These are phyloP conservation scores for Hortiboletus flavorubellus DNA, from an alignment of 768 basidiomycete genomes.

Conservation along the genomic window DNA sequence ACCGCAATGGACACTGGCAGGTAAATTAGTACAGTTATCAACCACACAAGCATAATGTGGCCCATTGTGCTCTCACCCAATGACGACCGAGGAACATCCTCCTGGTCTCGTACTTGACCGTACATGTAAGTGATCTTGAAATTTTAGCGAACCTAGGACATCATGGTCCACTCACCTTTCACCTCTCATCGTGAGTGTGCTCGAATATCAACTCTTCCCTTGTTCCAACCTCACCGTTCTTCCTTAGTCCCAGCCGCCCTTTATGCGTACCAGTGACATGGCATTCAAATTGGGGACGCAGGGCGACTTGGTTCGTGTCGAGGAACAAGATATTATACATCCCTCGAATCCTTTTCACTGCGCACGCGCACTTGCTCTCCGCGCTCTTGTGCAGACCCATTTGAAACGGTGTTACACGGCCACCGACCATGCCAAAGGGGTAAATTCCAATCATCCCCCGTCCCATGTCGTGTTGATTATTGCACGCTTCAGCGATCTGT, in stretches of 20 bases:
- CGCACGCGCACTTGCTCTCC: constrained; percentile 1
- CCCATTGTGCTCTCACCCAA: neutral
- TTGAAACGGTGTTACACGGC: neutral
- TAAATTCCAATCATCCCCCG: neutral
- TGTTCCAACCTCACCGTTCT: neutral
- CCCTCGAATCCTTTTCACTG: neutral
- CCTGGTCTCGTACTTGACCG: neutral
- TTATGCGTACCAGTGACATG: neutral
- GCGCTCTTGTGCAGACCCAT: neutral
- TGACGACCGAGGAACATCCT: constrained; percentile 1
- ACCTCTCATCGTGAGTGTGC: neutral
- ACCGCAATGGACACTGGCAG: neutral
- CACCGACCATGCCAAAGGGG: constrained; percentile 3
- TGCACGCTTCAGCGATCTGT: neutral
- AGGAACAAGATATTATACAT: neutral
- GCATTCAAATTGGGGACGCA: constrained; percentile 1
- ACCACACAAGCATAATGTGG: neutral
- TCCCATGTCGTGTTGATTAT: neutral
- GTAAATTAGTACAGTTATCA: neutral
- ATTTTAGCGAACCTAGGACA: neutral
- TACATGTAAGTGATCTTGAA: neutral
- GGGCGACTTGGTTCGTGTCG: neutral
- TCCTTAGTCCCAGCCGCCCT: neutral
- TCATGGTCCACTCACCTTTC: no score
- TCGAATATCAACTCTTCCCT: neutral